A percentile compares a stretch with the other conserved stretches of the same genome.
phyloP scores from a whole-genome alignment of 371 early-diverging fungal genomes.

The Mucor indicus region DNA sequence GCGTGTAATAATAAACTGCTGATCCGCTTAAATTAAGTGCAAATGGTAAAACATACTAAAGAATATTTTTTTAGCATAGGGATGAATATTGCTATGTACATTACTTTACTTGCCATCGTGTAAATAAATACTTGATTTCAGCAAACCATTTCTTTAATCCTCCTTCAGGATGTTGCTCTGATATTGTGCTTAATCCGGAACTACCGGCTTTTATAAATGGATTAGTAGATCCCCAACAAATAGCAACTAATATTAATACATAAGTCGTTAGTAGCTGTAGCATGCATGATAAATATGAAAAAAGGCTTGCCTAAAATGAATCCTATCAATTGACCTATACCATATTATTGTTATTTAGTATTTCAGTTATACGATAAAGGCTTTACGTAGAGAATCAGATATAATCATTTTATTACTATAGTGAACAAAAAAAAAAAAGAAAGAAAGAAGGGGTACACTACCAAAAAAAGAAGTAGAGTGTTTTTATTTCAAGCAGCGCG shows the following conservation, averaged over 20 bases:
- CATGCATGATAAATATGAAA: background rate
- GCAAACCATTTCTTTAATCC: conserved; percentile 55
- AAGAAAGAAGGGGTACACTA: no score
- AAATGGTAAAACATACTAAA: conserved; percentile 82
- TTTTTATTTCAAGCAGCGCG: no score
- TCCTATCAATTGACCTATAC: conserved; percentile 23
- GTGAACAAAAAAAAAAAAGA: no score
- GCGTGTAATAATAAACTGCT: conserved; percentile 85
- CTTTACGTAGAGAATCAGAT: no score
- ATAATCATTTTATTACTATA: no score
- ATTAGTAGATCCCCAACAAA: conserved; percentile 96
- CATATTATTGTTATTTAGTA: no score
- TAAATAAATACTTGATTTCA: conserved; percentile 76
- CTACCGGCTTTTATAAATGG: conserved; percentile 91
- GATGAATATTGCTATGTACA: background rate
- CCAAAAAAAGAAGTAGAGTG: no score
- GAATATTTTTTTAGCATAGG: background rate
- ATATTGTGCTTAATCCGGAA: conserved; percentile 71
- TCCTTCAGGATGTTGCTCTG: conserved; percentile 42
- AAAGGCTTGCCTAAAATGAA: conserved; percentile 17
- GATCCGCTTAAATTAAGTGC: conserved; percentile 88
- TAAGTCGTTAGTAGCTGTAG: background rate
- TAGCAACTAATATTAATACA: conserved; percentile 54
- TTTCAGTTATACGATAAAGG: no score
- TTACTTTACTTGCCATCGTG: conserved; percentile 77